Base-by-base conservation (phyloP, 495 filamentous ascomycete species). In the Friedmanniomyces endolithicus region DNA sequence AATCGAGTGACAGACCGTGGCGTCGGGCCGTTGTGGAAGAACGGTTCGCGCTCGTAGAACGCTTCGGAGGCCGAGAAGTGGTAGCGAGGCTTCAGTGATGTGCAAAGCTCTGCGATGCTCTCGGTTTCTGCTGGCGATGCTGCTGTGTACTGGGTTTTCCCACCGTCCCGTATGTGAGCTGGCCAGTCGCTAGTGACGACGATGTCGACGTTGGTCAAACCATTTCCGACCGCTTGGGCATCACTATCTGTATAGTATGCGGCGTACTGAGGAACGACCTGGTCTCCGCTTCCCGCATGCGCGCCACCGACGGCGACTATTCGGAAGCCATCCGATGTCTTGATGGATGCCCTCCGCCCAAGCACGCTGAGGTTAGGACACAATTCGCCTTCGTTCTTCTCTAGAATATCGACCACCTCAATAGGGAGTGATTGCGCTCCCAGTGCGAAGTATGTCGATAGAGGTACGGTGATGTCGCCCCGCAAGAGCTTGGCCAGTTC, bases 1-100 rank as follows among this genome's bases (percentile, higher is more conserved):
- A 98, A 97, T 20, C 90, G 82, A 2, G 90, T 95, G 3, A 94
- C 68, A 1, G 72, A 72, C 52, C 73, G 78, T 0, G 67, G 65
- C 22, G 78, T 72, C 9, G 75, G 75, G 8, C 68, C 70, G 22
- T 77, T 66, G 63, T 94, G 84, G 67, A 88, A 86, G 75, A 95
- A 97, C 0, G 92, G 90, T 65, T 95, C 92, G 19, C 92, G 81
- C 70, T 96, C 90, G 62, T 80, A 96, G 71, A 85, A 90, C 9
- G 72, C 64, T 8, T 78, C 74, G 0, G 87, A 84, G 12, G 77
- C 69, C 14, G 85, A 79, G 66, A 98, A 84, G 69, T 96, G 90
- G 64, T 98, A 98, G 20, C 86, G 78, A 11, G 92, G 92, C 59
- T 86, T 88, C 9, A 95, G 64, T 1, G 80, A 73, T 9, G 76